Evolutionary conservation across 371 early-diverging fungal genomes (phyloP).

Genomic region (Lichtheimia hyalospora): DNA sequence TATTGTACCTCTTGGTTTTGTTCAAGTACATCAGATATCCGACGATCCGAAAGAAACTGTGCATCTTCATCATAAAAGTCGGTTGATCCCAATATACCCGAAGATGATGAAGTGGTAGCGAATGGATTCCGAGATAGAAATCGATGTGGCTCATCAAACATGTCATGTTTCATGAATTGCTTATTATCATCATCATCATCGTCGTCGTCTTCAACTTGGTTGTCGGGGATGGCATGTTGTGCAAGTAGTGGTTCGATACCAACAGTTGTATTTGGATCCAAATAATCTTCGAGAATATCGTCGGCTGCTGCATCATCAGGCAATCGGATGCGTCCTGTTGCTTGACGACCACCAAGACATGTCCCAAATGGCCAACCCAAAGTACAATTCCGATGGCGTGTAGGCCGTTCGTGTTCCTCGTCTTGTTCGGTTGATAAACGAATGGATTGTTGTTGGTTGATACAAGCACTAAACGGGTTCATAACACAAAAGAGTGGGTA

Average conservation of each 20-base stretch:
- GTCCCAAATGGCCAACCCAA: not conserved
- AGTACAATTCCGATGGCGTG: not conserved
- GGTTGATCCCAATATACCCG: not conserved
- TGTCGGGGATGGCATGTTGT: conserved; percentile 2
- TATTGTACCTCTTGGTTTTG: not conserved
- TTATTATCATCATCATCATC: not conserved
- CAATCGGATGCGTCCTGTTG: not conserved
- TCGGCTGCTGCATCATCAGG: conserved; percentile 6
- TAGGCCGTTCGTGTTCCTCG: no score
- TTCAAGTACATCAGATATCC: conserved; percentile 20
- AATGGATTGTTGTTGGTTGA: conserved; percentile 1
- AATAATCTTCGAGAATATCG: conserved; percentile 13
- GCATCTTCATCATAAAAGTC: conserved; percentile 19
- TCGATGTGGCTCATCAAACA: conserved; percentile 11
- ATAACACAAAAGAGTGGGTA: no score
- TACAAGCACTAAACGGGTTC: no score
- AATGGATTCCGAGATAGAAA: conserved; percentile 19
- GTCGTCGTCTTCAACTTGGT: conserved; percentile 4
- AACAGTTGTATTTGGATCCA: conserved; percentile 16
- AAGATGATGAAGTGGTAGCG: conserved; percentile 5
- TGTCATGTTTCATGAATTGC: not conserved
- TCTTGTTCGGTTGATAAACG: not conserved
- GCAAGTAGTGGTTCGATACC: conserved; percentile 16
- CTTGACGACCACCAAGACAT: not conserved
- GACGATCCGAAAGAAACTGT: conserved; percentile 21